Evolutionary conservation across 2,329 filamentous ascomycete genomes (phyloP), one percentile per base, ranked within the genome.

Genomic region (Colletotrichum trifolii): DNA sequence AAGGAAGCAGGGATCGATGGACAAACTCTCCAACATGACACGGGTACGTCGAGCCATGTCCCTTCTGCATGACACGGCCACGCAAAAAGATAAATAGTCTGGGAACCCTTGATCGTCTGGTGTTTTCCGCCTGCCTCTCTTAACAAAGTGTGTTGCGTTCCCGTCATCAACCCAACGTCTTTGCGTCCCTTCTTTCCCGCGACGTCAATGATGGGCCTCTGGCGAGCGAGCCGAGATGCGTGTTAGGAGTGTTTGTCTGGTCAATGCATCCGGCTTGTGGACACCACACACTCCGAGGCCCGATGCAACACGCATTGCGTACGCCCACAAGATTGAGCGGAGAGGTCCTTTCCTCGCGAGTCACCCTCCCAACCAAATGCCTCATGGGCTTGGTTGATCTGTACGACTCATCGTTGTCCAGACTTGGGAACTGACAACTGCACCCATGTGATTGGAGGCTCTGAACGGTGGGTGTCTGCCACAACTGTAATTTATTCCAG

Each of bases 41-140:
- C 63, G 62, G 43, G 53, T 62, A 57, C 46, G 17, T 53, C 52
- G 63, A 47, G 40, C 52, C 45, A 33, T 9, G 36, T 65, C 36
- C 17, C 15, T 25, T 54, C 36, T 62, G 52, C 52, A 62, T 63
- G 58, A 65, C 58, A 63, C 53, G 48, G 50, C 58, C 33, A 52
- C 33, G 40, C 35, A 35, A 49, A 43, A 49, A 42, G 48, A 52
- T 34, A 38, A 46, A 36, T 56, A 47, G 50, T 47, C 42, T 38
- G 17, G 63, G 63, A 53, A 15, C 60, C 58, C 63, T 48, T 63
- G 58, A 46, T 63, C 63, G 48, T 65, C 63, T 42, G 38, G 63
- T 65, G 39, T 65, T 42, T 39, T 34, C 42, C 45, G 34, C 15
- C 25, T 42, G 54, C 54, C 49, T 43, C 42, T 42, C n/a, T 25